A percentile compares a stretch with the other conserved stretches of the same genome.
phyloP scores from a whole-genome alignment of 2,329 filamentous ascomycete genomes.

The Didymella lethalis region DNA sequence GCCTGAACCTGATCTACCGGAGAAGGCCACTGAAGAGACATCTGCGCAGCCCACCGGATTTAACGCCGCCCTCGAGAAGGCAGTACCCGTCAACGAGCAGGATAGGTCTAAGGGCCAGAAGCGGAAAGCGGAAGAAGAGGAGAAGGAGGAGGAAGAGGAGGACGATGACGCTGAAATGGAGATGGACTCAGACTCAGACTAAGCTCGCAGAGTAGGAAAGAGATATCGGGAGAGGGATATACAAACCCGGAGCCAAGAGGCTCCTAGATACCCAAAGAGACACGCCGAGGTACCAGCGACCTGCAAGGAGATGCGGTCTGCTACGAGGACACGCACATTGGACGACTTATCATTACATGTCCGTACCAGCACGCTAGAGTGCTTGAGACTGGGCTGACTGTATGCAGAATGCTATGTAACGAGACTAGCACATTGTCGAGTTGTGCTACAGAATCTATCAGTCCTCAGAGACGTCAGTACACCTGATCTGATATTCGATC shows the following conservation, averaged over 20 bases:
- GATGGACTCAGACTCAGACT: conserved; percentile 70
- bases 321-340: conserved; percentile 4
- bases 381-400: conserved; percentile 15
- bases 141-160: conserved; percentile 62
- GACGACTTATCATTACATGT: conserved; percentile 7
- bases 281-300: neutral
- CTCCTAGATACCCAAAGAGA: neutral
- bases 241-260: neutral
- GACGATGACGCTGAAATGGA: conserved; percentile 56
- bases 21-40: conserved; percentile 31
- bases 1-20: conserved; percentile 55
- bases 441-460: conserved; percentile 1
- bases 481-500: neutral
- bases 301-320: neutral
- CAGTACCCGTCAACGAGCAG: conserved; percentile 45
- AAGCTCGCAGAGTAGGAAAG: neutral
- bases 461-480: conserved; percentile 3
- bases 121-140: conserved; percentile 67
- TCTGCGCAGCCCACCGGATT: conserved; percentile 55
- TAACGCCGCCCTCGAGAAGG: conserved; percentile 40
- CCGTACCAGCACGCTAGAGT: conserved; percentile 16
- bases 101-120: conserved; percentile 67
- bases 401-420: conserved; percentile 12
- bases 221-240: neutral
- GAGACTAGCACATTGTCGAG: conserved; percentile 5